Evolutionary conservation across 164 flowering plant species (phyloP), one percentile per base, ranked within the genome.

Genomic region (Warburgia ugandensis): DNA sequence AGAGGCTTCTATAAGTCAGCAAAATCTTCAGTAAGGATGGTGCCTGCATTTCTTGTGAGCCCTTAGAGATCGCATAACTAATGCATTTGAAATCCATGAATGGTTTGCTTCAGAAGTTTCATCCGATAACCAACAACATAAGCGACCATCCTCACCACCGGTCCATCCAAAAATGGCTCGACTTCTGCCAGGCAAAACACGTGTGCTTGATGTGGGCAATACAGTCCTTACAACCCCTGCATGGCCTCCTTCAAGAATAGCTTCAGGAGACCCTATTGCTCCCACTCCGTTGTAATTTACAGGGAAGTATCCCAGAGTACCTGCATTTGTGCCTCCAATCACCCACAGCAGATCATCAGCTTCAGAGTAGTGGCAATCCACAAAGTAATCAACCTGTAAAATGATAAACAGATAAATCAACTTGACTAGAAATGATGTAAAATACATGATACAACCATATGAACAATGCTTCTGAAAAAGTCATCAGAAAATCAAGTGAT

Each of bases 121-220:
- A 55, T 84, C 89, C 0, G 96, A 77, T 29, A 63, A 58, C 99
- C 97, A 94, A 61, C 92, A 86, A 69, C 97, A 92, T 27, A 94
- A 59, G n/a, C 92, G 82, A n/a, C 97, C 97, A 64, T 94, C 99
- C 58, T 94, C 97, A 16, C 92, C 94, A 16, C 99, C 95, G 2
- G 87, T 84, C 99, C 99, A 94, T 29, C 96, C 96, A 62, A 94
- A 89, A 36, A 79, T 61, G 21, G 83, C 83, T 28, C 52, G 65
- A 49, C 41, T 63, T 25, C 53, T 61, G 38, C 50, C 29, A 11
- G 44, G 43, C 13, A 61, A 48, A 36, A 42, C 29, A 16, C 8
- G 42, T 53, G 68, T 32, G 58, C 61, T 28, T 21, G 91, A 68
- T 58, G 68, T 55, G 4, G 83, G 85, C 70, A 88, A 52, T 10